Percentiles rank a stretch among this genome's conserved stretches.
phyloP scores from a whole-genome alignment of 2,329 filamentous ascomycete genomes.

The Coleophoma crateriformis region DNA sequence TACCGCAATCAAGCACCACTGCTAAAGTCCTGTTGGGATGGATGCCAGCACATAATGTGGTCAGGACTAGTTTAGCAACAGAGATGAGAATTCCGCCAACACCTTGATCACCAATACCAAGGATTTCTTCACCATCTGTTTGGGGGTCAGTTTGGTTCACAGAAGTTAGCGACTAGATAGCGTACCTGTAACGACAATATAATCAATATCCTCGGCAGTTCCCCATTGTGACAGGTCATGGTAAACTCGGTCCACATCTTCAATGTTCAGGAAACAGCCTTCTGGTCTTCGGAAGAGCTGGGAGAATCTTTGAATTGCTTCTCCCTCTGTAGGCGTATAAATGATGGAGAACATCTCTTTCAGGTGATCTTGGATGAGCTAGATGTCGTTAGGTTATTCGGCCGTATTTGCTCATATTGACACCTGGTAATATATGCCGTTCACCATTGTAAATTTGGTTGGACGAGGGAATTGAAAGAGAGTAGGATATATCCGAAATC shows the following conservation, averaged over 20 bases:
- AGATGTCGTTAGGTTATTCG: slow-evolving; percentile 3
- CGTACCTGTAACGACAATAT: slow-evolving; percentile 79
- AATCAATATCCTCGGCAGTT: slow-evolving; percentile 69
- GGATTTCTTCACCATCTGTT: slow-evolving; percentile 60
- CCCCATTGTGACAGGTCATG: slow-evolving; percentile 65
- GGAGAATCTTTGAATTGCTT: slow-evolving; percentile 82
- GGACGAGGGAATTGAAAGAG: not conserved
- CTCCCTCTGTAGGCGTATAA: slow-evolving; percentile 85
- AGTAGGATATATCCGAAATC: too few relatives aligned
- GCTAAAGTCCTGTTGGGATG: slow-evolving; percentile 74
- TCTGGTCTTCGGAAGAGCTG: slow-evolving; percentile 71
- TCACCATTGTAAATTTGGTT: not conserved
- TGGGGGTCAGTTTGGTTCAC: slow-evolving; percentile 9
- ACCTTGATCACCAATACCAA: slow-evolving; percentile 87
- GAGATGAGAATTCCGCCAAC: slow-evolving; percentile 81
- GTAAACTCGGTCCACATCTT: slow-evolving; percentile 60
- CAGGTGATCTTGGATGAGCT: slow-evolving; percentile 71
- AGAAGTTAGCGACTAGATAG: not conserved
- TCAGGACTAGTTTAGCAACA: slow-evolving; percentile 75
- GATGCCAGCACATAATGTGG: slow-evolving; percentile 81
- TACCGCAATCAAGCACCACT: slow-evolving; percentile 81
- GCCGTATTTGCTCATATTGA: too few relatives aligned
- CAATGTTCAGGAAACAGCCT: slow-evolving; percentile 75
- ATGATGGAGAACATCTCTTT: slow-evolving; percentile 89
- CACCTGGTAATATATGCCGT: not conserved